phyloP scores from a whole-genome alignment of 2,329 filamentous ascomycete species.

The Erysiphe pulchra region DNA sequence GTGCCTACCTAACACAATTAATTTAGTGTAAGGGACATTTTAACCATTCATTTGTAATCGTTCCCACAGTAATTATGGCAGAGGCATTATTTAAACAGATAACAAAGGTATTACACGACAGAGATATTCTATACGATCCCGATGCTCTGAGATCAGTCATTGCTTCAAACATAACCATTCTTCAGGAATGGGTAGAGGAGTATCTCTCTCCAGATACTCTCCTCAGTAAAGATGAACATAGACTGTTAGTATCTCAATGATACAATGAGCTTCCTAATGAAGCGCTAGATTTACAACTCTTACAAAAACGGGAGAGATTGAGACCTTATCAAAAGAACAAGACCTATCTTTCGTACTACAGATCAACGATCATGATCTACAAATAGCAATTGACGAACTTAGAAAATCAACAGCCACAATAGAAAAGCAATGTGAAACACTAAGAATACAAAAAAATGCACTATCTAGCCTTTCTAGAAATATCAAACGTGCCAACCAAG shows the following conservation, averaged over 20 bases:
- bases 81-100: conserved; percentile 6
- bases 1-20: too few relatives aligned
- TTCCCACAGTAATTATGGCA: not conserved
- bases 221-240: conserved; percentile 26
- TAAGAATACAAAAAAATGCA: conserved; percentile 36
- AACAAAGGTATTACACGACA: conserved; percentile 8
- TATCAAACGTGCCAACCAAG: conserved; percentile 14
- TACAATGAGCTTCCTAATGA: not conserved
- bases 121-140: conserved; percentile 11
- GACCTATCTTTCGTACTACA: conserved; percentile 23
- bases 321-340: conserved; percentile 16
- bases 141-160: conserved; percentile 9
- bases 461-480: conserved; percentile 25
- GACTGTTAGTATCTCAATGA: conserved; percentile 17
- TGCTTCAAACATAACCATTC: conserved; percentile 6
- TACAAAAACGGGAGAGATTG: conserved; percentile 19
- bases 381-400: conserved; percentile 34
- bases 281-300: conserved; percentile 11
- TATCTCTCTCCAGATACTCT: conserved; percentile 25
- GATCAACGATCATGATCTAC: conserved; percentile 32
- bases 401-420: conserved; percentile 37
- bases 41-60: too few relatives aligned
- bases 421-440: conserved; percentile 32
- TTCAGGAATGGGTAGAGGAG: conserved; percentile 21
- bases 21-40: too few relatives aligned